Evolutionary conservation across 140 eudicot genomes (phyloP), one percentile per base, ranked within the genome.

Genomic region (Oenanthe javanica): DNA sequence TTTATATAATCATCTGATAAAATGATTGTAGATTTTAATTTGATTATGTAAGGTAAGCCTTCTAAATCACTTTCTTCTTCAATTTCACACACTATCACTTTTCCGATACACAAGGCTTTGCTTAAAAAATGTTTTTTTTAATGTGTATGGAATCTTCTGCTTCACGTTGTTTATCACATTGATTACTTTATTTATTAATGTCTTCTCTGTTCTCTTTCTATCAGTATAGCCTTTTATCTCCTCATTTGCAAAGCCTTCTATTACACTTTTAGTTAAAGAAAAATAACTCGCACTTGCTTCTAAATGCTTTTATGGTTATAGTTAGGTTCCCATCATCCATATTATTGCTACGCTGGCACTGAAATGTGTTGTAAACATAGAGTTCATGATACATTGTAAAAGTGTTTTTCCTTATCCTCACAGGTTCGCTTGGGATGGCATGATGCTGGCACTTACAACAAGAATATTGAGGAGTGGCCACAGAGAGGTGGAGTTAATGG

Each of bases 391-490:
- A 43, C 4, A 31, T 31, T 73, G 57, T 54, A 36, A n/a, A 50
- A 75, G 12, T 77, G 1, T 69, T 25, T 75, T 77, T 83, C 25
- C 66, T 66, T 40, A 76, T 70, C 63, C 52, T 40, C 55, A 69
- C 79, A 94, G 99, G 97, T 95, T 81, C 97, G 99, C 71, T 77
- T 95, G 67, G 99, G 99, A 64, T 95, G 99, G 99, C 99, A 95
- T 86, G 99, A 95, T 88, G 95, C 99, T 79, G 99, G 99, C 74
- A 95, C 99, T 50, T 90, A 92, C 83, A 87, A 95, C 85, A 95
- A 90, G 86, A 87, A 90, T 77, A 95, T 95, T 59, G 89, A 87
- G 84, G 99, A 95, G 64, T 95, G 99, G 99, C 99, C 99, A 61
- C 87, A 87, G 80, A 88, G 97, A 81, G 99, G 99, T 79, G 99